A percentile compares a stretch with the other conserved stretches of the same genome.
Conservation (phyloP, 2,329 filamentous ascomycete genomes). For the Amesomyces nigricolor region DNA sequence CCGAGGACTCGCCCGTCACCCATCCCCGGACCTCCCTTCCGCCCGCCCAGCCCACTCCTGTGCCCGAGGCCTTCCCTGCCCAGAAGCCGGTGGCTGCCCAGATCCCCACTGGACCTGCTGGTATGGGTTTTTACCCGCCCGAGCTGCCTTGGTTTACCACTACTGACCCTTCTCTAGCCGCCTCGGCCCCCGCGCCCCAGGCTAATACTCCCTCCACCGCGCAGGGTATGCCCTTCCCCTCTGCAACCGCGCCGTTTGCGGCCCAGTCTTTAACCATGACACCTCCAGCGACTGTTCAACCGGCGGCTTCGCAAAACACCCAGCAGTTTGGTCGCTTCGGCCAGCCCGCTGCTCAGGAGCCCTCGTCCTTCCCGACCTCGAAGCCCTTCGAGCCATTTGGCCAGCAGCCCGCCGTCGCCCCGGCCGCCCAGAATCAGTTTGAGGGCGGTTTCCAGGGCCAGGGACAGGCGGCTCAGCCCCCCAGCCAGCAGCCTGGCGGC, state of each 20-base stretch:
- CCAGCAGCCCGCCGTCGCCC: slow-evolving; percentile 58
- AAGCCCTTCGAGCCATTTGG: slow-evolving; percentile 86
- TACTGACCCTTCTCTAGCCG: slow-evolving; percentile 27
- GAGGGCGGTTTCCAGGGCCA: slow-evolving; percentile 53
- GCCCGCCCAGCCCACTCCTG: slow-evolving; percentile 55
- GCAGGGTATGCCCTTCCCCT: slow-evolving; percentile 32
- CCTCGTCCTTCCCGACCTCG: slow-evolving; percentile 52
- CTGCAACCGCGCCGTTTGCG: slow-evolving; percentile 27
- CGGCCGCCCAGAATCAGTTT: slow-evolving; percentile 48
- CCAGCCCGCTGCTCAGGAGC: slow-evolving; percentile 56
- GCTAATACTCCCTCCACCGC: slow-evolving; percentile 33
- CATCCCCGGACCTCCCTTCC: slow-evolving; percentile 83
- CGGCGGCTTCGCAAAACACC: slow-evolving; percentile 47
- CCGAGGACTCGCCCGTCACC: slow-evolving; percentile 83
- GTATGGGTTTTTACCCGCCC: slow-evolving; percentile 25
- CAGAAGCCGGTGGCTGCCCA: slow-evolving; percentile 50
- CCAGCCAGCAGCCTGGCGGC: slow-evolving; percentile 55
- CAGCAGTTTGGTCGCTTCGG: slow-evolving; percentile 67
- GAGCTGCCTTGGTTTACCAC: not conserved
- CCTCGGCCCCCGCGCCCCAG: slow-evolving; percentile 28
- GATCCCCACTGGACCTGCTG: slow-evolving; percentile 38
- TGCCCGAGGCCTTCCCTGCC: slow-evolving; percentile 50
- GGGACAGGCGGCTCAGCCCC: slow-evolving; percentile 53
- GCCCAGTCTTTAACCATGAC: slow-evolving; percentile 31
- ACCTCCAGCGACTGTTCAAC: slow-evolving; percentile 46